These are phyloP conservation scores for Trametes elegans DNA, from an alignment of 768 basidiomycete species.

Conservation along the genomic window DNA sequence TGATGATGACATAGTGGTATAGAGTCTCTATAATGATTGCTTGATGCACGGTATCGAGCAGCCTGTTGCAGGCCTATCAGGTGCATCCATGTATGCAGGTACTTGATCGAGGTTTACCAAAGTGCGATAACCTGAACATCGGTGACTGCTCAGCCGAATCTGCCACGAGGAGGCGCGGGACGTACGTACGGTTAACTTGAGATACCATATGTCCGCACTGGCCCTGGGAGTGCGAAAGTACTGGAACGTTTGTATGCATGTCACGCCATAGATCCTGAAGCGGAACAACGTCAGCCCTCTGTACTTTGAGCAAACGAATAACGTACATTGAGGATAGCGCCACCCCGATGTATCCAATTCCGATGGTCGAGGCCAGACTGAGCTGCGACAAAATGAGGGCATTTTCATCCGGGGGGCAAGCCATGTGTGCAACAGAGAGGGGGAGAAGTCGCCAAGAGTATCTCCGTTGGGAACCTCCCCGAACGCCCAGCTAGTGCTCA, in stretches of 20 bases:
- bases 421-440: too few relatives aligned
- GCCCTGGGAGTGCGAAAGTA: background rate
- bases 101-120: background rate
- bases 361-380: background rate
- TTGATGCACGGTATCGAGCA: conserved; percentile 12
- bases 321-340: background rate
- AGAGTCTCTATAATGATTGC: conserved; percentile 11
- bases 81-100: too few relatives aligned
- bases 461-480: too few relatives aligned
- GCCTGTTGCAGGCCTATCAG: too few relatives aligned
- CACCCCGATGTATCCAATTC: background rate
- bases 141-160: too few relatives aligned
- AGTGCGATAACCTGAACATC: background rate
- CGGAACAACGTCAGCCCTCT: too few relatives aligned
- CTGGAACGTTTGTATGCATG: conserved; percentile 3
- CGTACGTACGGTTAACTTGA: background rate
- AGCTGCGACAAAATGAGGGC: background rate
- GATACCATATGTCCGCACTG: background rate
- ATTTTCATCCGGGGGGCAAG: background rate
- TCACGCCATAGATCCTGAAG: background rate
- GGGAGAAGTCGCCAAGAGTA: too few relatives aligned
- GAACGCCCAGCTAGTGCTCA: too few relatives aligned
- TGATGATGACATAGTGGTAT: conserved; percentile 17
- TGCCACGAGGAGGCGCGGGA: background rate
- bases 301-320: background rate